These are phyloP conservation scores for Hippophae tibetana DNA, from an alignment of 306 rosid genomes.

Conservation along the genomic window DNA sequence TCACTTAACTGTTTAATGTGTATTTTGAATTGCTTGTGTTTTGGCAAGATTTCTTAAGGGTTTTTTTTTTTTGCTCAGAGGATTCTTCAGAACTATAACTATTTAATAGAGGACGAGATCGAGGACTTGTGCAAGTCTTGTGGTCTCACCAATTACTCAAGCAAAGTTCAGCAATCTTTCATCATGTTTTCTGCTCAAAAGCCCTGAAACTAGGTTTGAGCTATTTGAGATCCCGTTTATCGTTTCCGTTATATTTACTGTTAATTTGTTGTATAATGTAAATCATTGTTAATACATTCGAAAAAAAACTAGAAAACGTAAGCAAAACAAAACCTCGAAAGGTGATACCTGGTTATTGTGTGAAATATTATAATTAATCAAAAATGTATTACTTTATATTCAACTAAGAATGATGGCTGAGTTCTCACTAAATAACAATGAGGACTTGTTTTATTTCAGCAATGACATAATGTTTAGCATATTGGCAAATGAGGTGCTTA, in stretches of 20 bases:
- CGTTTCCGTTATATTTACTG: constrained; percentile 3
- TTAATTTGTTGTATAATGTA: constrained; percentile 16
- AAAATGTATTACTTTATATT: constrained; percentile 10
- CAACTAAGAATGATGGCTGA: constrained; percentile 8
- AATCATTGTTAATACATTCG: constrained; percentile 13
- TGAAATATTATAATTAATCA: constrained; percentile 18
- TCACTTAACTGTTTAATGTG: background rate
- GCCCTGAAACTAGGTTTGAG: constrained; percentile 34
- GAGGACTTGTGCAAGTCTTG: constrained; percentile 64
- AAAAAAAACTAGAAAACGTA: constrained; percentile 1
- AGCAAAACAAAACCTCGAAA: constrained; percentile 20
- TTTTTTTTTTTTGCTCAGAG: constrained; percentile 30
- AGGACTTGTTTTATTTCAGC: constrained; percentile 5
- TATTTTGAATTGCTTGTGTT: constrained; percentile 8
- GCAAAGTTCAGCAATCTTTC: constrained; percentile 58
- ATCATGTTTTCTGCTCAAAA: constrained; percentile 79
- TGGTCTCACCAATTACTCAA: constrained; percentile 71
- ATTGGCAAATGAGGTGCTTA: too few relatives aligned
- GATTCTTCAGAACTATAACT: constrained; percentile 30
- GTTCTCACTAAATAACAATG: background rate
- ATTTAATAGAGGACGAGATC: constrained; percentile 56
- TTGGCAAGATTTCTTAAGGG: constrained; percentile 9
- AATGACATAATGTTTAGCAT: constrained; percentile 1
- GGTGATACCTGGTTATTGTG: constrained; percentile 19
- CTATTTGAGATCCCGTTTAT: constrained; percentile 21